Conservation (phyloP, 208 protist species). For the Novymonas esmeraldas region DNA sequence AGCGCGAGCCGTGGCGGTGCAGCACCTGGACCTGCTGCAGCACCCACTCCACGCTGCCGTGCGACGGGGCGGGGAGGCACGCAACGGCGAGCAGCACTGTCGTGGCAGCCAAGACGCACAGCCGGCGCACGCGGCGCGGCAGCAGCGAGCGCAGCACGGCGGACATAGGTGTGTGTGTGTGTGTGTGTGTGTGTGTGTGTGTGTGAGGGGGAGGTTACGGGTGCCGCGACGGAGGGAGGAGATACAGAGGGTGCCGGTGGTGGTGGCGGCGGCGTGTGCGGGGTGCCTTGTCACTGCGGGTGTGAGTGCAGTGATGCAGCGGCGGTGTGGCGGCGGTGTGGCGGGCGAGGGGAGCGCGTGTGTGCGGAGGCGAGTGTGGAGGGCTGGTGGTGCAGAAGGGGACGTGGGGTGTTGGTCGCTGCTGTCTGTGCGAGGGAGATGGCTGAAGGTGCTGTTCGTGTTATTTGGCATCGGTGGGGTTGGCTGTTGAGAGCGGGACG, state of each 20-base stretch:
- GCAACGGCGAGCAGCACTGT: constrained; percentile 13
- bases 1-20: constrained; percentile 56
- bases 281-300: background rate
- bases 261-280: background rate
- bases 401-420: too few relatives aligned
- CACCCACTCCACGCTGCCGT: constrained; percentile 17
- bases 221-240: too few relatives aligned
- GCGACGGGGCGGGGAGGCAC: constrained; percentile 16
- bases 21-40: constrained; percentile 37
- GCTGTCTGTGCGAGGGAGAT: too few relatives aligned
- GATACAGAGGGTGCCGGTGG: background rate
- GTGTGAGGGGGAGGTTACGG: too few relatives aligned
- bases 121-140: constrained; percentile 8
- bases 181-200: background rate
- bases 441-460: too few relatives aligned
- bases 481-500: too few relatives aligned
- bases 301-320: too few relatives aligned
- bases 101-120: constrained; percentile 8
- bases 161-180: background rate
- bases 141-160: background rate
- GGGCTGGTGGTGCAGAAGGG: too few relatives aligned
- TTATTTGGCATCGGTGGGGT: too few relatives aligned
- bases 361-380: too few relatives aligned
- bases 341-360: too few relatives aligned
- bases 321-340: too few relatives aligned